Evolutionary conservation across 345 rosid species (phyloP), one percentile per base, ranked within the genome.

Genomic region (Dovyalis caffra): DNA sequence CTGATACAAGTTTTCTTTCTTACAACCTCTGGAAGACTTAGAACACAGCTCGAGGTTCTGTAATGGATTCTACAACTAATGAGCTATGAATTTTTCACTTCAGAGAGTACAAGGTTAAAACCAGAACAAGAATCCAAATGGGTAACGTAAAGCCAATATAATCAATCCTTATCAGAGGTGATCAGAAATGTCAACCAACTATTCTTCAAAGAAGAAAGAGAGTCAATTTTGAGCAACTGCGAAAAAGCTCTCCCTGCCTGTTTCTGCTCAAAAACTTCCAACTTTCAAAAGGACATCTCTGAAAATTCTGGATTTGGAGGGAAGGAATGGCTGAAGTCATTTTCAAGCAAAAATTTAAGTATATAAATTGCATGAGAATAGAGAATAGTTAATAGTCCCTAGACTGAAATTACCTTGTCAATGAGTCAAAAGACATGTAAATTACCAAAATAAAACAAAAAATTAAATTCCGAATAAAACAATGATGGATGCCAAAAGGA

Each of bases 401-500:
- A 38, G 32, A 64, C 33, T 12, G 34, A 69, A 3, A 35, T 64
- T 37, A 16, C 14, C 49, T 16, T 23, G 71, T 51, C 34, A 67
- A 61, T 8, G 62, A 49, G 61, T 43, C 16, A 26, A n/a, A 58
- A 70, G 2, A 56, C 3, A 23, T 25, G 62, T 43, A 29, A 62
- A 76, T 43, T 26, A 60, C 74, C 66, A 38, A 32, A 51, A 6
- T 29, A 65, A n/a, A 6, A 40, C 21, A 49, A 56, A 66, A 26
- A 20, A 23, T 65, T 7, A 38, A 68, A 49, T 70, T 45, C 72
- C 15, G 9, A 45, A 7, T 16, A 58, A 29, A 69, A 68, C 60
- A 49, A 69, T 14, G 25, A 70, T 65, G 73, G 76, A 79, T 72
- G 77, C 74, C 5, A 49, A 61, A 45, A 73, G 75, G 77, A 82